Base-by-base conservation (phyloP, 2,329 filamentous ascomycete genomes). In the Madurella mycetomatis region DNA sequence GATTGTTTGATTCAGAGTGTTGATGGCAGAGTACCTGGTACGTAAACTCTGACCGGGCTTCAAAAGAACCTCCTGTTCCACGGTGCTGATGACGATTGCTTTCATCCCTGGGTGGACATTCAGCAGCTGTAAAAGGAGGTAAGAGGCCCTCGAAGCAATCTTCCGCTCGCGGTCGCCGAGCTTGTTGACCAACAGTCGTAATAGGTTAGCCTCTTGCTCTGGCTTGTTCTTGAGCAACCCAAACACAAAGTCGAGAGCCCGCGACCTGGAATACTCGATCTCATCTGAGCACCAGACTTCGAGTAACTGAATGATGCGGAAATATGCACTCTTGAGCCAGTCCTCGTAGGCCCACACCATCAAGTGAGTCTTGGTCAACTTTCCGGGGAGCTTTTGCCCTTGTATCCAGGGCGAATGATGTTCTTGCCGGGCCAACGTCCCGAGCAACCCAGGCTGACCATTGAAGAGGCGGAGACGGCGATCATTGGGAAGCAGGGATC, bases 1-100 rank as follows among this genome's bases (percentile, higher is more conserved):
- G 47, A 97, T 92, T 0, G 92, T 97, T 73, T 99, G 95, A 69
- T 99, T 99, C 47, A 99, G 78, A 0, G 94, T 97, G 69, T 96
- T 96, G 69, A 96, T 86, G 34, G 90, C 92, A 70, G 96, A 96
- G 73, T 99, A 99, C 68, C 90, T 95, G 41, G 92, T 90, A 63
- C 95, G 88, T 37, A 87, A 78, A 65, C 84, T 92, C 70, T 97
- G 94, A 11, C 90, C 88, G 0, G 92, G 89, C 49, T 90, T 84
- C 67, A 96, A 87, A 18, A 99, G 75, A 45, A 95, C 81, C 63
- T 97, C 92, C 51, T 88, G 85, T 70, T 99, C 92, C 42, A 99
- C 85, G 9, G 85, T 84, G 58, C 83, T 85, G 61, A 96, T 85
- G 61, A 99, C 87, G 49, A 95, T 85, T 15, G 83, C 78, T 71